These are phyloP conservation scores for Ceratocystis smalleyi DNA, from an alignment of 2,329 filamentous ascomycete genomes.

Conservation along the genomic window DNA sequence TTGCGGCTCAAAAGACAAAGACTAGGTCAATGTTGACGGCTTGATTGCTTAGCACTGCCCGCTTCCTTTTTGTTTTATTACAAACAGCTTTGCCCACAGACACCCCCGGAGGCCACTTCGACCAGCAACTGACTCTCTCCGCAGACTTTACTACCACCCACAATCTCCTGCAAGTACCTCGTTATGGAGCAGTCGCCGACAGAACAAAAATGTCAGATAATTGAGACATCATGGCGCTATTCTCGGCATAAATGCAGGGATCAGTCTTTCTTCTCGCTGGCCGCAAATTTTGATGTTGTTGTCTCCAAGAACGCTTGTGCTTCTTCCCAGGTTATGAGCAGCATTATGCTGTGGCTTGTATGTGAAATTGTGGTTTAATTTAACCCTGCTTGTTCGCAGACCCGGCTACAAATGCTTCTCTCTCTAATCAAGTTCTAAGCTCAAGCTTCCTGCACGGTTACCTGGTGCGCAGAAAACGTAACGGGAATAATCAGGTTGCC, in stretches of 20 bases:
- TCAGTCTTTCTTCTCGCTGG: neutral
- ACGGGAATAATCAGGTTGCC: neutral
- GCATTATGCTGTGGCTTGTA: neutral
- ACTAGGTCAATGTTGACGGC: neutral
- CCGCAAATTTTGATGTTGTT: conserved; percentile 4
- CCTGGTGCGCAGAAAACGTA: neutral
- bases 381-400: neutral
- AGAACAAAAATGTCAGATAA: neutral
- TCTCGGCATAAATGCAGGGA: conserved; percentile 5
- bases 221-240: neutral
- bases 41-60: neutral
- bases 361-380: neutral
- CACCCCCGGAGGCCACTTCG: neutral
- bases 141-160: neutral
- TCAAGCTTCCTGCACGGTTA: neutral
- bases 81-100: neutral
- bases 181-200: neutral
- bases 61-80: neutral
- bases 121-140: neutral
- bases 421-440: neutral
- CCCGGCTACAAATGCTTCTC: neutral
- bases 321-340: neutral
- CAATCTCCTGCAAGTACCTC: too few species aligned
- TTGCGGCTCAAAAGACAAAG: neutral
- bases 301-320: conserved; percentile 1